Conservation (phyloP, 441 rosid genomes). For the Syzygium syzygioides region DNA sequence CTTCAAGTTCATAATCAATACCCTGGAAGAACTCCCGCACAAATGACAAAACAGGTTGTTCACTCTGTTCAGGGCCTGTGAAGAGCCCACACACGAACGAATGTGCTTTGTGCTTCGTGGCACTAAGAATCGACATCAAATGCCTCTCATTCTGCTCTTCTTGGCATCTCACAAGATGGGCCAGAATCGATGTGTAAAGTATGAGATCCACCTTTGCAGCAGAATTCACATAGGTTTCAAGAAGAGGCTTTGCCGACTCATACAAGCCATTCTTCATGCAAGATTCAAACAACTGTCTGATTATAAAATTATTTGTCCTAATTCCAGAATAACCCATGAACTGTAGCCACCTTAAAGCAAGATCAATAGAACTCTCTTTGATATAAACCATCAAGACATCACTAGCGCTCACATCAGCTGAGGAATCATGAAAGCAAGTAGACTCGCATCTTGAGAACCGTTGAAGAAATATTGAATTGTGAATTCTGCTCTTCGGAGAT, state of each 20-base stretch:
- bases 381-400: slow-evolving; percentile 96
- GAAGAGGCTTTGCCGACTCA: slow-evolving; percentile 87
- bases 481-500: too few species aligned
- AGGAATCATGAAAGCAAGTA: too few species aligned
- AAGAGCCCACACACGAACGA: slow-evolving; percentile 91
- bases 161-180: slow-evolving; percentile 86
- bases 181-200: slow-evolving; percentile 93
- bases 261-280: slow-evolving; percentile 83
- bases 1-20: slow-evolving; percentile 86
- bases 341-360: slow-evolving; percentile 86
- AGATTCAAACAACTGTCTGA: slow-evolving; percentile 89
- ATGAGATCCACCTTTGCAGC: slow-evolving; percentile 88
- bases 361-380: slow-evolving; percentile 84
- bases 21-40: slow-evolving; percentile 90
- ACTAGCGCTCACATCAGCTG: slow-evolving; percentile 73
- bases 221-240: slow-evolving; percentile 70
- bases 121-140: slow-evolving; percentile 80
- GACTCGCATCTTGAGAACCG: too few species aligned
- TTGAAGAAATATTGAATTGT: too few species aligned
- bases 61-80: slow-evolving; percentile 89
- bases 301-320: slow-evolving; percentile 84
- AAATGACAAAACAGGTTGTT: slow-evolving; percentile 79
- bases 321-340: slow-evolving; percentile 96
- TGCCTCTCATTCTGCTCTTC: slow-evolving; percentile 85
- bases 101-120: slow-evolving; percentile 84